Percentiles rank a stretch among this genome's conserved stretches.
These are phyloP conservation scores for Talinum fruticosum DNA, from an alignment of 148 eudicot species.

Conservation along the genomic window DNA sequence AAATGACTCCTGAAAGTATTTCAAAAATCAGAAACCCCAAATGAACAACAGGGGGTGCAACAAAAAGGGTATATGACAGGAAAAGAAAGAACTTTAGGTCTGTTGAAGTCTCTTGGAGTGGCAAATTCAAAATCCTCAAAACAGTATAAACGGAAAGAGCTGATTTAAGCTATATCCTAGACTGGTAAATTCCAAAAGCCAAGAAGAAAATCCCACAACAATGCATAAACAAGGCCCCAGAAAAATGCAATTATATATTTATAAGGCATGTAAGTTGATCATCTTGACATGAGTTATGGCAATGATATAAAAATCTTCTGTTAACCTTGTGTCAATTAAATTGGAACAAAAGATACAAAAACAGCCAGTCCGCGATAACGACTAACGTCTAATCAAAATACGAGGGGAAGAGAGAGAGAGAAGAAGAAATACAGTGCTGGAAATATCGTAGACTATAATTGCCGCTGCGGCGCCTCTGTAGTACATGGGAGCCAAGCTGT, in stretches of 20 bases:
- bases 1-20: constrained; percentile 76
- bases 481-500: constrained; percentile 99
- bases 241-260: too few species aligned
- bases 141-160: neutral
- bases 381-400: too few species aligned
- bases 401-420: too few species aligned
- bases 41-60: neutral
- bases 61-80: neutral
- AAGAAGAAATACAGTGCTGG: constrained; percentile 48
- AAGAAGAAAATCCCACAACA: neutral
- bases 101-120: neutral
- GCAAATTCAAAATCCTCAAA: neutral
- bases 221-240: neutral
- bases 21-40: constrained; percentile 16
- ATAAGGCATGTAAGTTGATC: too few species aligned
- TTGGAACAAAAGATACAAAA: too few species aligned
- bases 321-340: too few species aligned
- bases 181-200: neutral
- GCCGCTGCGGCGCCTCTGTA: constrained; percentile 99
- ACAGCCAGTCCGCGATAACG: too few species aligned
- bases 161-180: neutral
- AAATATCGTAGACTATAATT: constrained; percentile 84
- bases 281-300: too few species aligned
- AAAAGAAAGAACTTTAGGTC: neutral
- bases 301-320: too few species aligned